These are phyloP conservation scores for Prinsepia uniflora DNA, from an alignment of 306 rosid genomes.

Conservation along the genomic window DNA sequence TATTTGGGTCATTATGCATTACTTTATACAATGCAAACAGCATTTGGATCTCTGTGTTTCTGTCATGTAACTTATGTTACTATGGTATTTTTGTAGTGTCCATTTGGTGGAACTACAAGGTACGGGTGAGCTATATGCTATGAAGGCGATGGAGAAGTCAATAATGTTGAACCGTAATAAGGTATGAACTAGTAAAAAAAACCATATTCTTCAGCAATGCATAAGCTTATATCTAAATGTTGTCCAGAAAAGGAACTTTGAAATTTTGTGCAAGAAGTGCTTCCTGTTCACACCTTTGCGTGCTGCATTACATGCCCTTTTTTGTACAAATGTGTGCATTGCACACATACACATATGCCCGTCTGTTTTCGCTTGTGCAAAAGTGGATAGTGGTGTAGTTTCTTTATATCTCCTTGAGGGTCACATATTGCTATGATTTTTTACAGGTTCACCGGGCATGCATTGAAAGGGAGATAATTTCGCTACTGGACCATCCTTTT, in stretches of 20 bases:
- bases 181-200: constrained; percentile 46
- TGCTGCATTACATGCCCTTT: constrained; percentile 1
- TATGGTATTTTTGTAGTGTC: constrained; percentile 55
- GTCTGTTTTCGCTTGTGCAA: background rate
- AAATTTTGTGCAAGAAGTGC: background rate
- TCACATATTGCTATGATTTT: constrained; percentile 22
- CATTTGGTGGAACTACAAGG: constrained; percentile 89
- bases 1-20: background rate
- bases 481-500: constrained; percentile 91
- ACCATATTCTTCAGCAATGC: constrained; percentile 12
- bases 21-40: background rate
- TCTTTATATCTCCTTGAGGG: constrained; percentile 1
- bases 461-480: constrained; percentile 81
- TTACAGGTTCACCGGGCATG: constrained; percentile 95
- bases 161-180: constrained; percentile 83
- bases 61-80: constrained; percentile 10
- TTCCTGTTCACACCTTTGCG: background rate
- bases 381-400: background rate
- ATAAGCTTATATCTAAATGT: background rate
- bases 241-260: constrained; percentile 8
- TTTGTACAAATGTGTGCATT: background rate
- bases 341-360: background rate
- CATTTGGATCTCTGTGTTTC: background rate
- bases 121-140: constrained; percentile 73
- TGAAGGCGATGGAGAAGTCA: constrained; percentile 98